Percentiles rank a stretch among this genome's conserved stretches.
These are phyloP conservation scores for Malassezia obtusa DNA, from an alignment of 1,284 basidiomycete genomes.

Conservation along the genomic window DNA sequence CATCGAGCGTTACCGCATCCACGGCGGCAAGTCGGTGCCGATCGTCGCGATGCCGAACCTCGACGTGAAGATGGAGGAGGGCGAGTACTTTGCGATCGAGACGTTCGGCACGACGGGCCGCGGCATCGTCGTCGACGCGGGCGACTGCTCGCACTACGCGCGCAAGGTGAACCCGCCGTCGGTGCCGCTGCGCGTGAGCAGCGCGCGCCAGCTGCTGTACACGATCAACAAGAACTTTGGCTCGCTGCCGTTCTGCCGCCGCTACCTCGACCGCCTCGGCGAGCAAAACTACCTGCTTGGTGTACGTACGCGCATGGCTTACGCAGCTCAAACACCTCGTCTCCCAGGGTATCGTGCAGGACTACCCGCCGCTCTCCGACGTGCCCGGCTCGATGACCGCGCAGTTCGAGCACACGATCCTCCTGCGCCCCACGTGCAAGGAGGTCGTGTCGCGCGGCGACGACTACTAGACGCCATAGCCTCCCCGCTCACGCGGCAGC, in stretches of 20 bases:
- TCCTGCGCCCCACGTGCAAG: constrained; percentile 42
- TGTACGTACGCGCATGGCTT: neutral
- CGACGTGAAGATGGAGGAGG: constrained; percentile 95
- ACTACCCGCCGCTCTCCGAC: constrained; percentile 89
- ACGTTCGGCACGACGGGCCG: constrained; percentile 96
- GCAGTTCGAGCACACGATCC: constrained; percentile 46
- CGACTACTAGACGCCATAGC: constrained; percentile 59
- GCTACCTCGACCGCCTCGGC: constrained; percentile 74
- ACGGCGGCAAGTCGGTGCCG: constrained; percentile 67
- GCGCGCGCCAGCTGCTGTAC: constrained; percentile 74
- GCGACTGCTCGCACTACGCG: constrained; percentile 82
- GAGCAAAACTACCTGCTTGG: constrained; percentile 86
- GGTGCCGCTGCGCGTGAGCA: constrained; percentile 58
- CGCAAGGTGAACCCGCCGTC: constrained; percentile 58
- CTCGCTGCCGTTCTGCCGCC: constrained; percentile 85
- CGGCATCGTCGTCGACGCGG: constrained; percentile 75
- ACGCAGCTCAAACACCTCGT: constrained; percentile 69
- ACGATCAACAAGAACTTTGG: constrained; percentile 90
- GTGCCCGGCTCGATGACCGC: constrained; percentile 43
- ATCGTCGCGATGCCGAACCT: constrained; percentile 70
- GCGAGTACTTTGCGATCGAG: constrained; percentile 97
- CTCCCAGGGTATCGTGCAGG: constrained; percentile 73
- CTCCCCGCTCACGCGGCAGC: neutral
- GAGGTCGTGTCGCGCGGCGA: constrained; percentile 90
- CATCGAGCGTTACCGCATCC: constrained; percentile 44